A percentile compares a stretch with the other conserved stretches of the same genome.
These are phyloP conservation scores for Yamadazyma endophytica DNA, from an alignment of 805 yeast genomes.

Conservation along the genomic window DNA sequence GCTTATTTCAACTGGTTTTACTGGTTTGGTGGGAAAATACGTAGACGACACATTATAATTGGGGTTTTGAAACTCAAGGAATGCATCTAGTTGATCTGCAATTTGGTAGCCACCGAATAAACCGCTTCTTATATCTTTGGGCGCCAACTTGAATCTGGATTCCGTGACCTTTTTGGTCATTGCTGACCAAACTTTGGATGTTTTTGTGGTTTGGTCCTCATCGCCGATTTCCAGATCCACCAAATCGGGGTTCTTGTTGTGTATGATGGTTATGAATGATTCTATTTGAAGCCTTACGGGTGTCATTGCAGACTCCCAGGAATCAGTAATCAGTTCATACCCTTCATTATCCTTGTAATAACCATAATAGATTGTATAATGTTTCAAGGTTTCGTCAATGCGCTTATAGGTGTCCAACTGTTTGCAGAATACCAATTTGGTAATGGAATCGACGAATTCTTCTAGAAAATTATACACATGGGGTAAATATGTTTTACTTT, in stretches of 20 bases:
- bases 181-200: slow-evolving; percentile 26
- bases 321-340: slow-evolving; percentile 30
- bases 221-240: slow-evolving; percentile 32
- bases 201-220: slow-evolving; percentile 20
- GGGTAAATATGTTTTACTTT: slow-evolving; percentile 41
- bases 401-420: slow-evolving; percentile 31
- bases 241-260: slow-evolving; percentile 33
- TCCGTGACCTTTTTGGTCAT: slow-evolving; percentile 16
- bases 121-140: slow-evolving; percentile 26
- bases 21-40: slow-evolving; percentile 22
- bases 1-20: slow-evolving; percentile 4
- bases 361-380: slow-evolving; percentile 21
- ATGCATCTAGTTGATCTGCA: slow-evolving; percentile 30
- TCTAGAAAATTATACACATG: slow-evolving; percentile 42
- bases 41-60: slow-evolving; percentile 19
- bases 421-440: slow-evolving; percentile 34
- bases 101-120: slow-evolving; percentile 25
- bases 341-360: slow-evolving; percentile 13
- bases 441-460: slow-evolving; percentile 44
- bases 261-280: slow-evolving; percentile 24
- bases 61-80: slow-evolving; percentile 22
- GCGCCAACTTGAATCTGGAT: slow-evolving; percentile 20
- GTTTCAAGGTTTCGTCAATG: slow-evolving; percentile 17
- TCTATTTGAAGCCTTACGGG: slow-evolving; percentile 36
- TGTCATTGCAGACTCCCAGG: slow-evolving; percentile 37